phyloP scores from a whole-genome alignment of 768 basidiomycete genomes.

The Paxillus involutus region DNA sequence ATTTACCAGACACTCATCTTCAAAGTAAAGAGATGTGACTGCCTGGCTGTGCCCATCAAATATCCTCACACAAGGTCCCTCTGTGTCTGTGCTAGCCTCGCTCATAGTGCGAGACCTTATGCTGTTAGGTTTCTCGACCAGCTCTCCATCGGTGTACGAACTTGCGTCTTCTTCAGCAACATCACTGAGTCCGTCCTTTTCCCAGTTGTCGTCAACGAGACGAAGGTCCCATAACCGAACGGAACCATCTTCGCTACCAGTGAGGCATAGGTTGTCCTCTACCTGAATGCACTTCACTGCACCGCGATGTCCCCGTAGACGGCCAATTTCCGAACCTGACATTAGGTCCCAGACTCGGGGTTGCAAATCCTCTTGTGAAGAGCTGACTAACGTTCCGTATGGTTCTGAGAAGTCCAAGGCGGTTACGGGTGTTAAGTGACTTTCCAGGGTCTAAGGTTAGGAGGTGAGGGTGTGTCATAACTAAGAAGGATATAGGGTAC shows the following conservation, averaged over 20 bases:
- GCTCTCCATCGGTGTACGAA: conserved; percentile 32
- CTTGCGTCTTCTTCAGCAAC: conserved; percentile 63
- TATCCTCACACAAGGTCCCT: conserved; percentile 56
- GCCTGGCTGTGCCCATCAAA: conserved; percentile 92
- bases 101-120: conserved; percentile 40
- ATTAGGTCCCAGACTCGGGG: conserved; percentile 96
- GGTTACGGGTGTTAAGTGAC: conserved; percentile 79
- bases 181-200: conserved; percentile 55
- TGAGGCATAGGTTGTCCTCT: conserved; percentile 87
- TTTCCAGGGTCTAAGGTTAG: conserved; percentile 68
- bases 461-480: conserved; percentile 10
- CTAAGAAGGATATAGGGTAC: conserved; percentile 37
- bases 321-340: conserved; percentile 82
- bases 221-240: conserved; percentile 91
- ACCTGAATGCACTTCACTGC: conserved; percentile 90
- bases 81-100: conserved; percentile 47
- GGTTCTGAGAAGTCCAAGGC: conserved; percentile 96
- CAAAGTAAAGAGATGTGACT: conserved; percentile 93
- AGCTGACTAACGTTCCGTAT: conserved; percentile 89
- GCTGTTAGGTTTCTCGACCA: conserved; percentile 38
- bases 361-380: conserved; percentile 81
- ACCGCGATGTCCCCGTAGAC: conserved; percentile 78
- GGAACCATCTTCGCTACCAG: conserved; percentile 85
- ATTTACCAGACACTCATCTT: conserved; percentile 87
- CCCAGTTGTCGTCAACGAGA: conserved; percentile 71